Conservation (phyloP, 768 basidiomycete species). For the Sporobolomyces pararoseus region DNA sequence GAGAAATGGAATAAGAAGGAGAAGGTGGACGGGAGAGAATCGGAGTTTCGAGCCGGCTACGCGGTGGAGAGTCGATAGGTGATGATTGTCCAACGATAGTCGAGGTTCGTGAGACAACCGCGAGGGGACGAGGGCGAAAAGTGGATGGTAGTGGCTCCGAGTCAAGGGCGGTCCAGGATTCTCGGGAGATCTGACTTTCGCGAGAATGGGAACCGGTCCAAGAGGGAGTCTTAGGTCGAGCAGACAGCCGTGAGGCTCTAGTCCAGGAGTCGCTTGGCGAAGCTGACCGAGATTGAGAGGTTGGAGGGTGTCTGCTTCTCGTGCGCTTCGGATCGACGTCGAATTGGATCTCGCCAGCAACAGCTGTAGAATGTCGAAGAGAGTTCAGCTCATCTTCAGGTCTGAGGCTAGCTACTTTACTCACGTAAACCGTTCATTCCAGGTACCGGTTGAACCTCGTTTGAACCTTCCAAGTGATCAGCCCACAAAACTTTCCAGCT, state of each 20-base stretch:
- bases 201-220: background rate
- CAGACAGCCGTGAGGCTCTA: conserved; percentile 13
- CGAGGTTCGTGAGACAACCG: too few relatives aligned
- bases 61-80: too few relatives aligned
- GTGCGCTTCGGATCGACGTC: background rate
- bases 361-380: conserved; percentile 54
- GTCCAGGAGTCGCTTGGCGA: background rate
- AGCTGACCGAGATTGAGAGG: background rate
- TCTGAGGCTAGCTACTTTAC: background rate
- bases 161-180: background rate
- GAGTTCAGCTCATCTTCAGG: conserved; percentile 44
- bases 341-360: conserved; percentile 54
- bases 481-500: conserved; percentile 70
- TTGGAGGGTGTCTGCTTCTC: background rate
- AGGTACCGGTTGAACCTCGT: background rate
- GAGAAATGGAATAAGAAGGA: too few relatives aligned
- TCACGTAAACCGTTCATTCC: conserved; percentile 17
- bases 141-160: background rate
- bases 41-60: too few relatives aligned
- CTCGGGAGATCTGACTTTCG: background rate
- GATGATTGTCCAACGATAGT: too few relatives aligned
- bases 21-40: background rate
- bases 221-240: conserved; percentile 2
- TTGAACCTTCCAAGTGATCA: conserved; percentile 57
- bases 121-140: too few relatives aligned